These are phyloP conservation scores for Linum usitatissimum DNA, from an alignment of 345 rosid species.

Conservation along the genomic window DNA sequence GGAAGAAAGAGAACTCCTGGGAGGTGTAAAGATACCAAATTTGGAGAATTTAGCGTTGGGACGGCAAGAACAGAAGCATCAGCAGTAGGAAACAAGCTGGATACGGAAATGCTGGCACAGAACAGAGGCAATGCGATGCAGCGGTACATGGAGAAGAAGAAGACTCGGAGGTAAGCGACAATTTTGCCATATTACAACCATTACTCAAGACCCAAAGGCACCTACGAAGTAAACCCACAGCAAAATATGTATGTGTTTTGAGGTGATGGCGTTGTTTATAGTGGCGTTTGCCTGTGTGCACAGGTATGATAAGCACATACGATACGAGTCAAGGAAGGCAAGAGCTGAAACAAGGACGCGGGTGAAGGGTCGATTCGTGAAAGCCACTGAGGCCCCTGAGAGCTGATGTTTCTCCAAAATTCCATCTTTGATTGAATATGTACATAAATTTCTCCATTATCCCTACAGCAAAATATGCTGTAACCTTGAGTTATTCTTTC, in stretches of 20 bases:
- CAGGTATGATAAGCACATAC: conserved; percentile 28
- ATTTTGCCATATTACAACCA: no score
- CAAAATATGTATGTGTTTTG: no score
- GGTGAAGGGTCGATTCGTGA: conserved; percentile 25
- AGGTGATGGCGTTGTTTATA: neutral
- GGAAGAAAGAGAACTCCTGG: neutral
- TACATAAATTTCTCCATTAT: no score
- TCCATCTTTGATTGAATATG: no score
- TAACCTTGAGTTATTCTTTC: no score
- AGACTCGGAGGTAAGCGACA: conserved; percentile 17
- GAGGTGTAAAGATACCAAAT: neutral
- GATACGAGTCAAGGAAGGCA: conserved; percentile 33
- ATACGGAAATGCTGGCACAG: conserved; percentile 14
- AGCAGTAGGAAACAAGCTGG: neutral
- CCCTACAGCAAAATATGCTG: no score
- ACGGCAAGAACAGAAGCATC: neutral
- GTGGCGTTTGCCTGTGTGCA: neutral
- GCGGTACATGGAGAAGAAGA: conserved; percentile 34
- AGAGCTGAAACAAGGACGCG: conserved; percentile 31
- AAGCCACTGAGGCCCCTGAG: neutral
- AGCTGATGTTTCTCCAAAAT: neutral
- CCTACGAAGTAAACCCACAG: no score
- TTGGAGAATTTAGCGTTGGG: neutral
- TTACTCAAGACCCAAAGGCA: no score
- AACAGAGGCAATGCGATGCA: conserved; percentile 27